These are phyloP conservation scores for Nannochloris sp. DNA, from an alignment of 139 green algal species.

Conservation along the genomic window DNA sequence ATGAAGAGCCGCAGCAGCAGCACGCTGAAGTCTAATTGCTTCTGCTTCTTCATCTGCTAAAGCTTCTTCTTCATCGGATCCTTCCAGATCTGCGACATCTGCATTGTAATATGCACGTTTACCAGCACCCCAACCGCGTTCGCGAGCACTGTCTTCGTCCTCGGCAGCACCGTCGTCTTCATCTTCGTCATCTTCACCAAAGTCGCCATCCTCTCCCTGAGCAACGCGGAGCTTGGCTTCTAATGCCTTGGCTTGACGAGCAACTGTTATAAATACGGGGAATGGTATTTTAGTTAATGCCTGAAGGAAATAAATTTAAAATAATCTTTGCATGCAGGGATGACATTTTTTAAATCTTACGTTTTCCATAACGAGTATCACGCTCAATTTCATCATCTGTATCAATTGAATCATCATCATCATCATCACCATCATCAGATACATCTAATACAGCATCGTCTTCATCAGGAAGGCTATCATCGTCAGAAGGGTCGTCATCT, in stretches of 20 bases:
- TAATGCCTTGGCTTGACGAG: conserved; percentile 52
- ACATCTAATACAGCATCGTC: conserved; percentile 31
- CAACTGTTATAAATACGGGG: conserved; percentile 41
- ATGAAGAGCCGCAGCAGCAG: conserved; percentile 32
- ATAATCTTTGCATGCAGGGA: not conserved
- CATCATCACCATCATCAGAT: conserved; percentile 7
- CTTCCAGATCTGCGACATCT: conserved; percentile 33
- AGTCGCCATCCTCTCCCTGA: conserved; percentile 34
- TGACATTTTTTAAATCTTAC: not conserved
- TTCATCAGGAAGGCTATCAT: conserved; percentile 6
- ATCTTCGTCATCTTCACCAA: conserved; percentile 20
- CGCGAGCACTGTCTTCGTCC: conserved; percentile 3
- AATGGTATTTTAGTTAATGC: not conserved
- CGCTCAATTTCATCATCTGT: conserved; percentile 19
- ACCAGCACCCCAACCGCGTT: conserved; percentile 48
- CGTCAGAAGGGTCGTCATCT: conserved; percentile 27
- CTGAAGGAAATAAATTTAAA: not conserved
- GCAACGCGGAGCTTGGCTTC: conserved; percentile 55
- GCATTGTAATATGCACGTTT: conserved; percentile 73
- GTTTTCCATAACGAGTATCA: conserved; percentile 1
- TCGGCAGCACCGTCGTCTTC: conserved; percentile 25
- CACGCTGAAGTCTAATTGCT: conserved; percentile 59
- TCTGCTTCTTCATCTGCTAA: conserved; percentile 62
- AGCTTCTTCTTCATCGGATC: conserved; percentile 65
- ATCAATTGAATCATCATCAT: conserved; percentile 20